A percentile compares a stretch with the other conserved stretches of the same genome.
These are phyloP conservation scores for Pseudogymnoascus sp. DNA, from an alignment of 2,329 filamentous ascomycete species.

Conservation along the genomic window DNA sequence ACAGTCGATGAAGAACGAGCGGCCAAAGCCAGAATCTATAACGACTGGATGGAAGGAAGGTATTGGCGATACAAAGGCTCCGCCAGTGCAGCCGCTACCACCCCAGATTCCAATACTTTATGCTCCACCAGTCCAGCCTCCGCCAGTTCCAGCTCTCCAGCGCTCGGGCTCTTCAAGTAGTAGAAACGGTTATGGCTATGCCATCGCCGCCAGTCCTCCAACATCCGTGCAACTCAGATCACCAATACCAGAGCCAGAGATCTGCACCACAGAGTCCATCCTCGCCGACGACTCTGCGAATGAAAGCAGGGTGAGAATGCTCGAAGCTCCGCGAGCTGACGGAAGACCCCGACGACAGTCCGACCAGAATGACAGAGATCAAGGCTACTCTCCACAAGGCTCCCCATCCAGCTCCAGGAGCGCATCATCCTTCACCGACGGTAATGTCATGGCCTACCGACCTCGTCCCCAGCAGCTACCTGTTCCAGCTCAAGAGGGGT, in stretches of 20 bases:
- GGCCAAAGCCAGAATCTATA: slow-evolving; percentile 18
- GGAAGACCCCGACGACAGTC: not conserved
- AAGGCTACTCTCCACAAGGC: not conserved
- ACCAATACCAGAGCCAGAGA: slow-evolving; percentile 8
- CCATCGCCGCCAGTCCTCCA: not conserved
- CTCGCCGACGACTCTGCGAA: slow-evolving; percentile 4
- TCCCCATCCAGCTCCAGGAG: not conserved
- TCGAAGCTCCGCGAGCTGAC: not conserved
- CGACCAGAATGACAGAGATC: not conserved
- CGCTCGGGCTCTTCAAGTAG: not conserved
- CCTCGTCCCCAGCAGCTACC: not conserved
- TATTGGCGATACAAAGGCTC: not conserved
- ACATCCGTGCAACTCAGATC: slow-evolving; percentile 2
- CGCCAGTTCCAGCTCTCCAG: not conserved
- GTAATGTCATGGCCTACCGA: not conserved
- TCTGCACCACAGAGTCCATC: slow-evolving; percentile 9
- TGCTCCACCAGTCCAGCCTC: not conserved
- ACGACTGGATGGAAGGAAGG: not conserved
- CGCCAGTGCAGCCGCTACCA: not conserved
- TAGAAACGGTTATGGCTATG: not conserved
- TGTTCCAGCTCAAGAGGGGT: not conserved
- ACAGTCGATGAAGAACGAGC: slow-evolving; percentile 23
- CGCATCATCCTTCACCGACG: not conserved
- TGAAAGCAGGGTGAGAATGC: slow-evolving; percentile 1
- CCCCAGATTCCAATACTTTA: not conserved